Evolutionary conservation across 179 eudicot genomes (phyloP).

Genomic region (Beta lomatogona): DNA sequence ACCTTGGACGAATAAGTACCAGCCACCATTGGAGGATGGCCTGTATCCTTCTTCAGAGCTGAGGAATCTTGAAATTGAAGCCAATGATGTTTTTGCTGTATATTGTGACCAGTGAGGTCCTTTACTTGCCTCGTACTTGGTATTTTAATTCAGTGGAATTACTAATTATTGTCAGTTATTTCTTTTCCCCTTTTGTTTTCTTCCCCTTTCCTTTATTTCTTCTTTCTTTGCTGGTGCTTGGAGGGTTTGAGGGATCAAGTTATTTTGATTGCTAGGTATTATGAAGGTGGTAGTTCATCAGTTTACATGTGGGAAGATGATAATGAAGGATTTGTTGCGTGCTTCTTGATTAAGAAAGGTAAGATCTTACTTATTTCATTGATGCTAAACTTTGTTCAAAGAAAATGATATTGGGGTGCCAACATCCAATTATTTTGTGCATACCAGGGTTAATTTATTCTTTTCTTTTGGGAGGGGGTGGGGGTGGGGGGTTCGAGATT

Average conservation of each 20-base stretch:
- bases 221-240: neutral
- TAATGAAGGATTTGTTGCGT: constrained; percentile 82
- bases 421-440: no score
- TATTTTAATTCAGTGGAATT: constrained; percentile 22
- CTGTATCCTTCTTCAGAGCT: constrained; percentile 73
- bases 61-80: constrained; percentile 94
- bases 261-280: constrained; percentile 62
- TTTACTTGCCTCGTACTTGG: constrained; percentile 55
- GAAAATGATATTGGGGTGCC: no score
- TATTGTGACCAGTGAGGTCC: constrained; percentile 99
- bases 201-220: neutral
- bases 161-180: constrained; percentile 11
- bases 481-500: no score
- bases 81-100: constrained; percentile 87
- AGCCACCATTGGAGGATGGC: constrained; percentile 89
- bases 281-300: constrained; percentile 98
- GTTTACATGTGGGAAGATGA: constrained; percentile 97
- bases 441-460: no score
- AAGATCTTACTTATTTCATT: neutral
- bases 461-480: no score
- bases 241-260: neutral
- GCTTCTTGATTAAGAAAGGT: constrained; percentile 97
- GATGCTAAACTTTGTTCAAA: neutral
- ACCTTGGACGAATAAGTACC: constrained; percentile 94
- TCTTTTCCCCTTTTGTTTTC: neutral